Evolutionary conservation across 768 basidiomycete genomes (phyloP), one percentile per base, ranked within the genome.

Genomic region (Myochromella boudieri): DNA sequence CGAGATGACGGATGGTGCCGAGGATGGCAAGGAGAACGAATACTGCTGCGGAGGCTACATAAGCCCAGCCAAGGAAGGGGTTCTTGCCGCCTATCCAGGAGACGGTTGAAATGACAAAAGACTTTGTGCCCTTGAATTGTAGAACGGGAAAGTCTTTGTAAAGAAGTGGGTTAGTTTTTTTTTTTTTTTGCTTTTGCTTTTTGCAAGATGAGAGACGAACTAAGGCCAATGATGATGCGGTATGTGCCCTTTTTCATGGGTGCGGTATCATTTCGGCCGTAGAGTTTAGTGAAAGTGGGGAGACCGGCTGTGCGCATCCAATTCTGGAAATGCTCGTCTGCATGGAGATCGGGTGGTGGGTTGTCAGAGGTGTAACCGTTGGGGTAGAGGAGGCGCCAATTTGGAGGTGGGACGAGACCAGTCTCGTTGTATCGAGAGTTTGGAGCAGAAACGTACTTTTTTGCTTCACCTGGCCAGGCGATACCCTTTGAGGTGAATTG

Each of bases 61-160:
- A 99, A 2, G 94, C 91, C 93, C 95, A 98, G 6, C 97, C 97
- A 15, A 99, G 76, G 84, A 99, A 99, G 1, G 94, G 85, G 58
- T 99, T 97, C 71, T 95, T 95, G 31, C 97, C 97, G 9, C 97
- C 97, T 62, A 97, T 92, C 95, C 95, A 98, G 1, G 95, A 92
- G 11, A 97, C 93, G 3, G 95, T 98, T 34, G 94, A 94, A 52
- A 99, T 89, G 25, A 99, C 95, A 49, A 99, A 77, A 0, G 94
- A 94, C 67, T 99, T 99, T 8, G 95, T 97, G 33, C 97, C 97
- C 42, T 84, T 84, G 74, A 90, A 99, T 7, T 85, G 78, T 37
- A 80, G 72, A 39, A 98, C 95, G 4, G 97, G 97, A 71, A 85
- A 99, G 68, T 97, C 97, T 95, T 58, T n/a, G n/a, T 43, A 21